Percentiles rank a stretch among this genome's conserved stretches.
Conservation (phyloP, 2,329 filamentous ascomycete genomes). For the Hypoxylon rubiginosum region DNA sequence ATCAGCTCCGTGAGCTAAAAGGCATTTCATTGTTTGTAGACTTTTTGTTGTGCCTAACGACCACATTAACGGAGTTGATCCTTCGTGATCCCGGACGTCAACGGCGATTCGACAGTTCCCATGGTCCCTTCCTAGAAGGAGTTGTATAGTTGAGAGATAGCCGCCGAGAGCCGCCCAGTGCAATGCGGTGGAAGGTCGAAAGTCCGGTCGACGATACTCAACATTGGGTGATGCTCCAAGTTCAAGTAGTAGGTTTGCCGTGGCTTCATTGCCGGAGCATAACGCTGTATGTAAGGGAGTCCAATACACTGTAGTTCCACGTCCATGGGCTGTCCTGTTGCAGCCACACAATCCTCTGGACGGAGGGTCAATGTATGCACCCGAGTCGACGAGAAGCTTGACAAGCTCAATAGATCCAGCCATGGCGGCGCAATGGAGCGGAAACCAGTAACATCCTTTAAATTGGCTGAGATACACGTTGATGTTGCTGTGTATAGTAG, state of each 20-base stretch:
- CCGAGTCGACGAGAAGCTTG: conserved; percentile 9
- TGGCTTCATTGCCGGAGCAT: conserved; percentile 7
- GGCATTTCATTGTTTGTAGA: conserved; percentile 1
- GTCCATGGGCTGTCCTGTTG: neutral
- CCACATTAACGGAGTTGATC: conserved; percentile 18
- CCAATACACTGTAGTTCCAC: neutral
- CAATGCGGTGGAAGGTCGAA: neutral
- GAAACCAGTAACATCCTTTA: conserved; percentile 9
- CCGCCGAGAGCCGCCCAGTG: conserved; percentile 15
- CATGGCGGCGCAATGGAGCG: conserved; percentile 14
- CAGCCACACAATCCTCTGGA: neutral
- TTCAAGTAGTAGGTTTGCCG: conserved; percentile 4
- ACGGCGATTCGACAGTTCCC: neutral
- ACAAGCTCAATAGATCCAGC: conserved; percentile 10
- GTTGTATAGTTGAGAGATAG: neutral
- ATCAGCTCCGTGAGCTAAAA: conserved; percentile 14
- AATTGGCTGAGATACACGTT: too few species aligned
- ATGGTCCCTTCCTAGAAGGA: conserved; percentile 1
- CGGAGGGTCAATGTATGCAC: conserved; percentile 9
- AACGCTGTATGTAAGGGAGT: conserved; percentile 18
- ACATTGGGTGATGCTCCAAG: conserved; percentile 19
- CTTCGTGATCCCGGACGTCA: neutral
- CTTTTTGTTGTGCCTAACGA: conserved; percentile 7
- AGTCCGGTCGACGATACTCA: neutral
- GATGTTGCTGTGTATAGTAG: neutral